phyloP scores from a whole-genome alignment of 1,139 yeast species.

The Neolecta irregularis region DNA sequence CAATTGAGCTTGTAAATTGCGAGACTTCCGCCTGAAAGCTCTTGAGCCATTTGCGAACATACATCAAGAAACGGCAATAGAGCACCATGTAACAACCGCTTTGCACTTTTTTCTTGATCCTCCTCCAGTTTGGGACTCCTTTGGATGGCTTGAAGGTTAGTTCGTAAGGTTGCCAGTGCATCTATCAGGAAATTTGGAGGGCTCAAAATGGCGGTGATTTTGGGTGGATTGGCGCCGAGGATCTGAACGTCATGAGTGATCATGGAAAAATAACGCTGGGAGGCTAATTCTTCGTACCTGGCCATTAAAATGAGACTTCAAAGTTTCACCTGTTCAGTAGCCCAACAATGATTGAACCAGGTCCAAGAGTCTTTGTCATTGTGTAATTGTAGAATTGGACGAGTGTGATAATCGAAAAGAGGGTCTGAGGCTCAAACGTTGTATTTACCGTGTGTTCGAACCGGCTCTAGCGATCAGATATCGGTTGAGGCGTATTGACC shows the following conservation, averaged over 20 bases:
- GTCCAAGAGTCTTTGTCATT: conserved; percentile 10
- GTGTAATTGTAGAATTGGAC: conserved; percentile 14
- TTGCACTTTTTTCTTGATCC: too few relatives aligned
- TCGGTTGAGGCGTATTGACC: conserved; percentile 13
- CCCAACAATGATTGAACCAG: conserved; percentile 8
- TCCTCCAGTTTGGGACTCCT: too few relatives aligned
- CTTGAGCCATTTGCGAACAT: too few relatives aligned
- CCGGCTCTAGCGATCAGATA: conserved; percentile 7
- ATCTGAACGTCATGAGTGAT: too few relatives aligned
- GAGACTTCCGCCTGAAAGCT: too few relatives aligned
- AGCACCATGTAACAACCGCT: too few relatives aligned
- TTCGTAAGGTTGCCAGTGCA: too few relatives aligned
- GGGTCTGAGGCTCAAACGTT: conserved; percentile 8
- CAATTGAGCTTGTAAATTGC: too few relatives aligned
- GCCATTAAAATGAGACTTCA: neutral
- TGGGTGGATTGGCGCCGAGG: conserved; percentile 9
- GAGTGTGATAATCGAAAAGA: conserved; percentile 13
- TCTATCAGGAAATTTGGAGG: too few relatives aligned
- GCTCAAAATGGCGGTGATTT: neutral
- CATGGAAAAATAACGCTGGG: conserved; percentile 1
- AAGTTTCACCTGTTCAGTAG: neutral
- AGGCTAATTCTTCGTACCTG: neutral
- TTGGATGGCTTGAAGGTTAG: too few relatives aligned
- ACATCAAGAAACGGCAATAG: too few relatives aligned
- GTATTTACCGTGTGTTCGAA: conserved; percentile 14